Conservation (phyloP, 73 alveolate genomes). For the Blepharisma stoltei region DNA sequence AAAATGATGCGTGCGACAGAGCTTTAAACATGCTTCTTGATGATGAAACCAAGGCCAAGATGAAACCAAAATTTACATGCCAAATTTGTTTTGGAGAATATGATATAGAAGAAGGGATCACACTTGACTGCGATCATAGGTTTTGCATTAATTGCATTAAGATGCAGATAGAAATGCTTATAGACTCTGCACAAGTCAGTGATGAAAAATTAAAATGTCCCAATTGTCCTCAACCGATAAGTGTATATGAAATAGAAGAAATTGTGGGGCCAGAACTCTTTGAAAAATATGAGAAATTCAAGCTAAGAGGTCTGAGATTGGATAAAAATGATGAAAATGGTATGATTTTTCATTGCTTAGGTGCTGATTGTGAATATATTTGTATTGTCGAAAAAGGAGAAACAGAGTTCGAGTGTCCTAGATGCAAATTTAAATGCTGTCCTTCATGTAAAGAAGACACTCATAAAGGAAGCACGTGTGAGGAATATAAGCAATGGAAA, state of each 20-base stretch:
- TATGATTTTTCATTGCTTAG: constrained; percentile 4
- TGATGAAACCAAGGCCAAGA: background rate
- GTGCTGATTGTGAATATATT: constrained; percentile 16
- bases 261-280: constrained; percentile 19
- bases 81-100: constrained; percentile 5
- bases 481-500: constrained; percentile 23
- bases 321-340: background rate
- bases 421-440: constrained; percentile 22
- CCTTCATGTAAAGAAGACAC: constrained; percentile 25
- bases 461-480: constrained; percentile 28
- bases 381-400: constrained; percentile 23
- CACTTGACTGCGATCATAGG: constrained; percentile 50
- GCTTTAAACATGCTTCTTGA: constrained; percentile 3
- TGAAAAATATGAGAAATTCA: constrained; percentile 20
- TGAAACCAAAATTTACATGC: constrained; percentile 14
- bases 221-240: constrained; percentile 26
- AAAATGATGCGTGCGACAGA: constrained; percentile 12
- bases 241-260: constrained; percentile 19
- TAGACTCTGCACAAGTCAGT: constrained; percentile 29
- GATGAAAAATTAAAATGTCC: constrained; percentile 31
- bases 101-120: constrained; percentile 23
- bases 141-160: constrained; percentile 50
- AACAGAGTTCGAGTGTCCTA: constrained; percentile 21
- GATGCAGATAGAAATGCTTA: constrained; percentile 30
- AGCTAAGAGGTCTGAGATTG: background rate